Evolutionary conservation across 106 monocot species (phyloP).

Genomic region (Dendrobium chrysotoxum): DNA sequence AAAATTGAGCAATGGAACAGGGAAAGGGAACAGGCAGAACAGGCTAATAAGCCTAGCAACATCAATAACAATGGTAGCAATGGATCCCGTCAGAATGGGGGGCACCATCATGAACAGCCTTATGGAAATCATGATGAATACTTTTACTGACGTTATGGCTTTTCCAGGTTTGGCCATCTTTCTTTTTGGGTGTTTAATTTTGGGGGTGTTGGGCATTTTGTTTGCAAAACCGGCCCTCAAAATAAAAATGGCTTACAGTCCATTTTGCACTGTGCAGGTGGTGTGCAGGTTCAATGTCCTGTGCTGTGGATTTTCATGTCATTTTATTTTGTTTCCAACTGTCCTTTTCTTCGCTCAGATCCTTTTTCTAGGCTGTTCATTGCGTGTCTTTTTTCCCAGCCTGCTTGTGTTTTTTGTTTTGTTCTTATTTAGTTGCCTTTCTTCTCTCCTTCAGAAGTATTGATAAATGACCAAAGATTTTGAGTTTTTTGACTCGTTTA

Average conservation of each 20-base stretch:
- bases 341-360: not conserved
- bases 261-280: constrained; percentile 54
- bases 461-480: too few relatives aligned
- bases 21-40: constrained; percentile 18
- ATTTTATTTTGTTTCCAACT: not conserved
- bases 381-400: not conserved
- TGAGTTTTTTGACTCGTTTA: too few relatives aligned
- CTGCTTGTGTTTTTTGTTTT: not conserved
- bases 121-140: constrained; percentile 4
- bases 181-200: not conserved
- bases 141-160: not conserved
- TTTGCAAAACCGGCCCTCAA: constrained; percentile 7
- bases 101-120: not conserved
- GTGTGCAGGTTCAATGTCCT: constrained; percentile 42
- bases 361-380: not conserved
- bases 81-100: constrained; percentile 15
- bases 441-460: not conserved
- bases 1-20: constrained; percentile 47
- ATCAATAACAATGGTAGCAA: constrained; percentile 6
- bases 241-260: constrained; percentile 27
- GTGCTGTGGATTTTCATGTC: constrained; percentile 18
- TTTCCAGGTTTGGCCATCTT: not conserved
- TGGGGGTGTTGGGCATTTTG: not conserved
- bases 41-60: constrained; percentile 5
- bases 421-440: not conserved